Percentiles rank a stretch among this genome's conserved stretches.
Conservation (phyloP, 2,329 filamentous ascomycete species). For the Sphaerostilbella broomeana region DNA sequence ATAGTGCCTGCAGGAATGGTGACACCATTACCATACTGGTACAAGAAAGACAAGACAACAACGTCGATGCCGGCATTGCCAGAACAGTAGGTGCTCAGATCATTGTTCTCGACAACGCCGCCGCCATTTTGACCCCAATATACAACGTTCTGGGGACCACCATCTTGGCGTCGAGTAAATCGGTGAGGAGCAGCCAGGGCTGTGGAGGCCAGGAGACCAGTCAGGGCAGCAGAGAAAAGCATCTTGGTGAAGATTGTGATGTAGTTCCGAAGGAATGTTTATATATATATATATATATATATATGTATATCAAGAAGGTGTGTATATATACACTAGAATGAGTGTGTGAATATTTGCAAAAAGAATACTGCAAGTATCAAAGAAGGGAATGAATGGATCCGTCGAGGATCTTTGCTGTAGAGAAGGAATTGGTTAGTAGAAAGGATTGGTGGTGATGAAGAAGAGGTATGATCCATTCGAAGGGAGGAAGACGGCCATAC, state of each 20-base stretch:
- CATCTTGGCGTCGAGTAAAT: constrained; percentile 7
- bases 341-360: not conserved
- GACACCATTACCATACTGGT: constrained; percentile 30
- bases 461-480: no score
- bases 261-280: constrained; percentile 10
- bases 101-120: constrained; percentile 27
- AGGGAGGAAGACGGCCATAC: no score
- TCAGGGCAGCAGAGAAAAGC: constrained; percentile 12
- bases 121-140: constrained; percentile 26
- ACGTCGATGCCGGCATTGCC: constrained; percentile 34
- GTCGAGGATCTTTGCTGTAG: not conserved
- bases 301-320: not conserved
- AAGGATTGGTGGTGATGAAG: no score
- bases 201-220: constrained; percentile 16
- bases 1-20: constrained; percentile 34
- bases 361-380: not conserved
- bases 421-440: no score
- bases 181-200: constrained; percentile 12
- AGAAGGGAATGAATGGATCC: constrained; percentile 4
- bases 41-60: constrained; percentile 37
- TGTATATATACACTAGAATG: not conserved
- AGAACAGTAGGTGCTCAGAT: constrained; percentile 33
- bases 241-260: no score
- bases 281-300: no score
- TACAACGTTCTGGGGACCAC: constrained; percentile 25